These are phyloP conservation scores for Pseudomonodictys pantanalensis DNA, from an alignment of 495 filamentous ascomycete genomes.

Conservation along the genomic window DNA sequence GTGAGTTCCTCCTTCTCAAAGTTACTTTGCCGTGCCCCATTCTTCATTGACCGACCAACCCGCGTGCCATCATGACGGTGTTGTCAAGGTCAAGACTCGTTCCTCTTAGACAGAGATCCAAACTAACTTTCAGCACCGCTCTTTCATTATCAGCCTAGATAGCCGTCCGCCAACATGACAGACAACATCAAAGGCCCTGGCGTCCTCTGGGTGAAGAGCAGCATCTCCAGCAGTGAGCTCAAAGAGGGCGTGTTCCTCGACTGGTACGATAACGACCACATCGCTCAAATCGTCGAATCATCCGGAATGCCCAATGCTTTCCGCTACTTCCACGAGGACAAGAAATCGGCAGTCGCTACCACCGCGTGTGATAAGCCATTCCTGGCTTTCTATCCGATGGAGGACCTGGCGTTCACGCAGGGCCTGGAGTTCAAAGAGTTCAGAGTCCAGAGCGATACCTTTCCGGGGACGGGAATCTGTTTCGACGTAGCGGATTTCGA, in stretches of 20 bases:
- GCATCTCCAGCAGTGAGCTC: constrained; percentile 20
- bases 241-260: constrained; percentile 27
- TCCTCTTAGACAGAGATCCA: no score
- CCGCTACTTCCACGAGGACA: constrained; percentile 30
- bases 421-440: constrained; percentile 36
- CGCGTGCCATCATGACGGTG: no score
- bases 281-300: constrained; percentile 36
- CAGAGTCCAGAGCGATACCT: constrained; percentile 33
- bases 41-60: no score
- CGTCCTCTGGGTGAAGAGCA: constrained; percentile 24
- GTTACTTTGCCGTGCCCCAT: no score
- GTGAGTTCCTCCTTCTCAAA: no score
- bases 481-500: constrained; percentile 36
- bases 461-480: constrained; percentile 25
- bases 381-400: constrained; percentile 37
- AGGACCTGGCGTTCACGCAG: constrained; percentile 34
- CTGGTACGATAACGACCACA: constrained; percentile 39
- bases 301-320: constrained; percentile 34
- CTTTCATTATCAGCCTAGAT: not conserved
- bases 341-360: constrained; percentile 5
- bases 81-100: no score
- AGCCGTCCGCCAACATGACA: constrained; percentile 4
- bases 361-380: constrained; percentile 20
- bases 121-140: no score
- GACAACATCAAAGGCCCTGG: constrained; percentile 26